These are phyloP conservation scores for Orbilia quercus DNA, from an alignment of 2,329 filamentous ascomycete genomes.

Conservation along the genomic window DNA sequence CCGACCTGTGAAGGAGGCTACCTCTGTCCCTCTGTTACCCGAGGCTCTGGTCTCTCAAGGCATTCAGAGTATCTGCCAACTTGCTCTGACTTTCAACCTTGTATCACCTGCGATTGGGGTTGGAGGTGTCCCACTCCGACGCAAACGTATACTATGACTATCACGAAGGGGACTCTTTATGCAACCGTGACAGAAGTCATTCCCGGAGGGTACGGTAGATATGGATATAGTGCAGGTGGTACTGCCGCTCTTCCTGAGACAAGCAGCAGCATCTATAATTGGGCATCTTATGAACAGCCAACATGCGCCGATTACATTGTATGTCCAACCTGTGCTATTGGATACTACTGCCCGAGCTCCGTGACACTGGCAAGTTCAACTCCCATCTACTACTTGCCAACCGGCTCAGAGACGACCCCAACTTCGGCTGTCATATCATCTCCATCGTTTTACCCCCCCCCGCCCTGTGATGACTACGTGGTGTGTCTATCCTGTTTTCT, in stretches of 20 bases:
- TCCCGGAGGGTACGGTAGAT: conserved; percentile 23
- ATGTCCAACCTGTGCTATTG: conserved; percentile 32
- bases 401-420: background rate
- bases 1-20: conserved; percentile 27
- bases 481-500: conserved; percentile 34
- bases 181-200: conserved; percentile 29
- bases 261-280: conserved; percentile 26
- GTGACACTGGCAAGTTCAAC: background rate
- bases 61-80: conserved; percentile 30
- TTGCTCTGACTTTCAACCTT: conserved; percentile 26
- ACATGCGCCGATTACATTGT: conserved; percentile 46
- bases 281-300: conserved; percentile 45
- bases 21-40: conserved; percentile 15
- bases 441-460: conserved; percentile 38
- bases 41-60: conserved; percentile 5
- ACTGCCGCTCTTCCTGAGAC: conserved; percentile 16
- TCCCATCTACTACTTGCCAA: conserved; percentile 15
- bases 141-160: conserved; percentile 35
- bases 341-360: conserved; percentile 42
- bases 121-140: conserved; percentile 40
- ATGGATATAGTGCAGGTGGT: conserved; percentile 20
- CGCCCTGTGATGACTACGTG: conserved; percentile 36
- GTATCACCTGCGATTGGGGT: conserved; percentile 29
- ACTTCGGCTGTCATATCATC: background rate
- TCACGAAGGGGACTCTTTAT: conserved; percentile 34